Conservation (phyloP, 371 early-diverging fungal species). For the Zychaea mexicana region DNA sequence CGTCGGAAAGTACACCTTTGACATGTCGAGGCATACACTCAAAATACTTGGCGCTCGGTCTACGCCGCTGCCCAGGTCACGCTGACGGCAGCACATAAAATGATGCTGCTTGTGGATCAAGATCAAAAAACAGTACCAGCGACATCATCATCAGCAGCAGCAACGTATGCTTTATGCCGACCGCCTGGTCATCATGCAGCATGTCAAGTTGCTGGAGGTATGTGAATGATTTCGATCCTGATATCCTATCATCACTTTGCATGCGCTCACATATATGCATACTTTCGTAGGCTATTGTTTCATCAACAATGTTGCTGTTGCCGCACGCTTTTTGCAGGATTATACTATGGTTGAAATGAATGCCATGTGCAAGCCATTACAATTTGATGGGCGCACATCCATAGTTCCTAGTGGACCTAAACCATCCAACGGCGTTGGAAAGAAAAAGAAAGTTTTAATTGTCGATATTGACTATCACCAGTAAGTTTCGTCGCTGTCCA, state of each 20-base stretch:
- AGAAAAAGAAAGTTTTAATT: constrained; percentile 50
- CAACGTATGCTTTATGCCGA: constrained; percentile 68
- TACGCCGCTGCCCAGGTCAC: constrained; percentile 70
- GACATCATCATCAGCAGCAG: not conserved
- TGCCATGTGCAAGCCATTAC: constrained; percentile 14
- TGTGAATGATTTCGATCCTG: too few relatives aligned
- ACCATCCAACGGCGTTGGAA: not conserved
- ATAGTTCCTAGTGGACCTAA: not conserved
- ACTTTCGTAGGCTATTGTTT: constrained; percentile 48
- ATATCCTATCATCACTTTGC: not conserved
- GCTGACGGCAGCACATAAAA: constrained; percentile 58
- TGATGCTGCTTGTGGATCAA: constrained; percentile 19
- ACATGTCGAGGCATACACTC: constrained; percentile 56
- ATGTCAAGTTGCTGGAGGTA: constrained; percentile 54
- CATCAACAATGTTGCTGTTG: constrained; percentile 64
- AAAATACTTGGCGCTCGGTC: constrained; percentile 68
- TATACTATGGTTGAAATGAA: constrained; percentile 35
- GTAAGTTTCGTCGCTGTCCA: constrained; percentile 39
- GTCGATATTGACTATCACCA: constrained; percentile 70
- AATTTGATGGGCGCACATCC: not conserved
- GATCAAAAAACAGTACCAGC: constrained; percentile 17
- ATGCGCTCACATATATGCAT: not conserved
- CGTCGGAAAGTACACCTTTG: constrained; percentile 56
- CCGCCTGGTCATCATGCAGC: constrained; percentile 74
- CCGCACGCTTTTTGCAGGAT: constrained; percentile 58